Base-by-base conservation (phyloP, 768 basidiomycete genomes). In the Suillus subaureus region DNA sequence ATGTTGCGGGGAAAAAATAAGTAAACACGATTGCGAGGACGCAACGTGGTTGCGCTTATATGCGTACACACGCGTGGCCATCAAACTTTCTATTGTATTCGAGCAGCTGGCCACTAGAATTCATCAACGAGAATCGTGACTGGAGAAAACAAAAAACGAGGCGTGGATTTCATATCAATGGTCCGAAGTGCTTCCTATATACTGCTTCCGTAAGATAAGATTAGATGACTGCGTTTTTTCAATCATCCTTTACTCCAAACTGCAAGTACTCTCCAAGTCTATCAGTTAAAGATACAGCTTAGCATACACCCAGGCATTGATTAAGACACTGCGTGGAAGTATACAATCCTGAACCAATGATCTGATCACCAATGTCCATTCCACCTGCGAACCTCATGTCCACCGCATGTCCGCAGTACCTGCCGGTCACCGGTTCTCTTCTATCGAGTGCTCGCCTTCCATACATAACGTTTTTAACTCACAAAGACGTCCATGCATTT, bases 21-120 rank as follows among this genome's bases (percentile, higher is more conserved):
- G 57, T 55, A 63, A 55, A 58, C 67, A 64, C 69, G 61, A 56
- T 58, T 65, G 67, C 67, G 69, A 69, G 73, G 72, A 11, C 49
- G 40, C 55, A 51, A 58, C 68, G 72, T 63, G 67, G 62, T 49
- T 63, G 28, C 42, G 6, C 18, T 40, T 37, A 58, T 57, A 35
- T 7, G 21, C 16, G 18, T 54, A 54, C 52, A 18, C n/a, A 12
- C 40, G 58, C 23, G 49, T 26, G 43, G 21, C 28, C 47, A 65
- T 33, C 21, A 66, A 60, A 66, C 28, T 62, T 61, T 55, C 15
- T 15, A 64, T 58, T 35, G 56, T 65, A 56, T 42, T 55, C 31
- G 42, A 21, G 33, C 15, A n/a, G 39, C 28, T 15, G 58, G 61
- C 35, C 35, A n/a, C n/a, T n/a, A 35, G 51, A 62, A 40, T n/a